Evolutionary conservation across 2,329 filamentous ascomycete species (phyloP), one percentile per base, ranked within the genome.

Genomic region (Aspergillus floridensis): DNA sequence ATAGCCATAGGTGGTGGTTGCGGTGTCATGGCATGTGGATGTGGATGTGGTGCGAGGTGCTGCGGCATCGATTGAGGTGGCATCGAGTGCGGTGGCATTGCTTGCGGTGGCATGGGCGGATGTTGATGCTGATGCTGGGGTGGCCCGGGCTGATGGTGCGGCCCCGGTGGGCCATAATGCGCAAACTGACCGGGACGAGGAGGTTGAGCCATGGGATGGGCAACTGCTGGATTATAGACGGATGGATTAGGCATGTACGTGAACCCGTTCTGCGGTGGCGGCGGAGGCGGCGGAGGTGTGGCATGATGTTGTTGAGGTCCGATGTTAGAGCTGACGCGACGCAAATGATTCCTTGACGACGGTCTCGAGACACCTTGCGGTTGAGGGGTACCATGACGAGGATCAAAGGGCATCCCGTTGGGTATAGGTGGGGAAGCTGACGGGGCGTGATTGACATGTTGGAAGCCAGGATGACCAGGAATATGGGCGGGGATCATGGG

Each of bases 391-490:
- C 90, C 88, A 57, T 89, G 88, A 63, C 92, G 86, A 59, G 86
- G 84, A 63, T 86, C 85, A 68, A 88, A 92, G 24, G 85, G 84
- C 64, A 88, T 84, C 63, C 88, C 88, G 70, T 92, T 96, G 54
- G 85, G 84, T 65, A 97, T 91, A 3, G 93, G 93, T 59, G 93
- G 93, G 24, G 93, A 97, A 32, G 88, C 90, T 24, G 92, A 96
- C 11, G 92, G 90, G 21, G 91, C 92, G 68, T 95, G 89, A 71
- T 91, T 85, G 65, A 96, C 88, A 68, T 93, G 91, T 65, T 91
- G 86, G 72, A 92, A 96, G n/a, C 80, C 80, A 38, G 84, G 79
- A 67, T 86, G 82, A 64, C 86, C 83, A 62, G 90, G 90, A 66
- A 86, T 86, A 66, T 91, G 89, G 50, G 87, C 86, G 57, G 87